phyloP scores from a whole-genome alignment of 805 yeast species.

The Ogataea trehalophila region DNA sequence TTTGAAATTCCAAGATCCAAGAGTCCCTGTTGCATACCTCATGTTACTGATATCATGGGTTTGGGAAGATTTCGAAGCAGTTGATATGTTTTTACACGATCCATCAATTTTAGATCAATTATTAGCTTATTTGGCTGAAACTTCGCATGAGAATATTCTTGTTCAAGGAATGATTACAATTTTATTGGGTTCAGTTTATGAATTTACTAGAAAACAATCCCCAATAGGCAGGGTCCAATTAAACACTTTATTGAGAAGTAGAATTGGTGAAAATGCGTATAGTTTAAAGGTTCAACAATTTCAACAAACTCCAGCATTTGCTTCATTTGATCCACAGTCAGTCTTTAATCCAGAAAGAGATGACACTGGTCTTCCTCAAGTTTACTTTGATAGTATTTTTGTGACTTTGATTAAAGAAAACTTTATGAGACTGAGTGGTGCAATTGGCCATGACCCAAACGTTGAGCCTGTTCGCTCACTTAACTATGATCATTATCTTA shows the following conservation, averaged over 20 bases:
- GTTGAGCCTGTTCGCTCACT: slow-evolving; percentile 65
- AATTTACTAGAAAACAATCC: slow-evolving; percentile 61
- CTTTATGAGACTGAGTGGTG: slow-evolving; percentile 57
- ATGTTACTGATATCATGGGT: slow-evolving; percentile 73
- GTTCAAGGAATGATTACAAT: slow-evolving; percentile 68
- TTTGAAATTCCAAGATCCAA: slow-evolving; percentile 57
- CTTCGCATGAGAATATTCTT: slow-evolving; percentile 32
- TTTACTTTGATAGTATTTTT: slow-evolving; percentile 64
- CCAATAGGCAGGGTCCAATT: slow-evolving; percentile 58
- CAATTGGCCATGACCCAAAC: slow-evolving; percentile 70
- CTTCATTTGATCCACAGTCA: slow-evolving; percentile 49
- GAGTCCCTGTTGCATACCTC: slow-evolving; percentile 73
- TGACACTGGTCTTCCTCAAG: slow-evolving; percentile 82
- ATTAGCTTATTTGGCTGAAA: slow-evolving; percentile 56
- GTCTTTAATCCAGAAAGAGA: slow-evolving; percentile 54
- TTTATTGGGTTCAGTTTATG: slow-evolving; percentile 74
- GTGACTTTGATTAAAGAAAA: slow-evolving; percentile 66
- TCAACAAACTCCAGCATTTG: slow-evolving; percentile 51
- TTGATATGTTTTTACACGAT: slow-evolving; percentile 69
- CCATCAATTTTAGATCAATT: slow-evolving; percentile 61
- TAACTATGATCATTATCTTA: slow-evolving; percentile 56
- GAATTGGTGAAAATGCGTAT: slow-evolving; percentile 80
- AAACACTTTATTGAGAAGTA: slow-evolving; percentile 55
- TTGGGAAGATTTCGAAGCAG: slow-evolving; percentile 71
- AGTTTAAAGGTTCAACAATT: slow-evolving; percentile 68